Conservation (phyloP, 495 filamentous ascomycete genomes). For the Staphylotrichum tortipilum region DNA sequence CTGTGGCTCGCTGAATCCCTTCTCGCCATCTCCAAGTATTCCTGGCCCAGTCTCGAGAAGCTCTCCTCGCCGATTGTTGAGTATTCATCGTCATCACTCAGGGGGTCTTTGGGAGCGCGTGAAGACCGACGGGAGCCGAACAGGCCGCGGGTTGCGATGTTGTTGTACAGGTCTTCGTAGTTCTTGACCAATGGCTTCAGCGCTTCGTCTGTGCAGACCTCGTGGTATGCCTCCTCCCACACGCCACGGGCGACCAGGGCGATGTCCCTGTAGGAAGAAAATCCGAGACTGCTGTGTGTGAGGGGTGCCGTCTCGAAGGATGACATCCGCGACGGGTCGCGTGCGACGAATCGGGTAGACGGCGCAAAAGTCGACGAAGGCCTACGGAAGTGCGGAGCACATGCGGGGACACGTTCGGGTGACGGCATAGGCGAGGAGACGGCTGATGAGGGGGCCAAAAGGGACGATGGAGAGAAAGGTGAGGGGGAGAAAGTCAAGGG, state of each 20-base stretch:
- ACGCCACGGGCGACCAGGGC: conserved; percentile 6
- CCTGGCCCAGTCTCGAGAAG: conserved; percentile 8
- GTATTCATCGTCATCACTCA: neutral
- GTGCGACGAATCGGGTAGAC: neutral
- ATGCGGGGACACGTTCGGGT: neutral
- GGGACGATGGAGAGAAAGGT: neutral
- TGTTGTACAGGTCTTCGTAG: conserved; percentile 16
- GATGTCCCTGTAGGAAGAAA: neutral
- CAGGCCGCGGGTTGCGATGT: neutral
- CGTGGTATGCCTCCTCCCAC: conserved; percentile 12
- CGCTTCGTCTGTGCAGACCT: neutral
- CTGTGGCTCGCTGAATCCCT: neutral
- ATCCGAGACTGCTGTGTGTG: neutral
- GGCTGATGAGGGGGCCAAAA: neutral
- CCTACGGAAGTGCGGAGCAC: neutral
- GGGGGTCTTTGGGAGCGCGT: neutral
- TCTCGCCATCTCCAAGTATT: conserved; percentile 4
- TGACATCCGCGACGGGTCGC: neutral
- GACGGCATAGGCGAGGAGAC: neutral
- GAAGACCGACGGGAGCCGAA: neutral
- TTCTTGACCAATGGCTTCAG: conserved; percentile 10
- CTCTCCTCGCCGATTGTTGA: neutral
- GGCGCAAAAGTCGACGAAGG: neutral
- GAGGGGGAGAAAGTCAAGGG: neutral
- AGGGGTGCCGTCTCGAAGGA: neutral